Evolutionary conservation across 805 yeast genomes (phyloP), one percentile per base, ranked within the genome.

Genomic region (Cyberlindnera americana): DNA sequence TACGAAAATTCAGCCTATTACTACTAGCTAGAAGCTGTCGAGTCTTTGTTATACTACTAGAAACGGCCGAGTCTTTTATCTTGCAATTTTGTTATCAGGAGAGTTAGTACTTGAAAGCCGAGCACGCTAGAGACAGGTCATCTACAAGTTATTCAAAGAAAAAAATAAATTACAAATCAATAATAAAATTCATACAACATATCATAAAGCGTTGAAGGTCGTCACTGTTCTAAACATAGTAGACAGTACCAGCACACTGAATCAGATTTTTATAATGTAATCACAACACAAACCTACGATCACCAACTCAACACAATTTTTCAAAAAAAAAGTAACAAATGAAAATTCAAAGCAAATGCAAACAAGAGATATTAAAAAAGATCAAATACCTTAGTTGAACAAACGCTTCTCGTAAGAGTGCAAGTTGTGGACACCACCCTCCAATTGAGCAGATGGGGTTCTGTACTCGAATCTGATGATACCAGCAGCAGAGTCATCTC

Each of bases 391-490:
- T 38, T 44, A 52, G 47, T 47, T 88, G 77, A 89, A 95, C 64
- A 93, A 75, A 70, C 96, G 88, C 80, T 93, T 93, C 73, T 93
- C 99, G 65, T 86, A 93, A 44, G 97, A 90, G 76, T 88, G 88
- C 69, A 93, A 78, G 62, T 95, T 90, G 70, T 88, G 85, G 48
- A 93, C 91, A 68, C 98, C 98, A 75, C 99, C 99, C 73, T 93
- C 99, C 52, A 89, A 75, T 77, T 93, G 99, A 50, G 99, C 96
- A 60, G 96, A 86, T 36, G 98, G 95, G 54, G 98, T 90, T 80
- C 99, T 88, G 69, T 83, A 81, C 73, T 93, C 99, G 62, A 93
- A 93, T 72, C 99, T 82, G 48, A 89, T 82, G 23, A 67, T 70
- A 53, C 95, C 95, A 41, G 56, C 49, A 56, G 70, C 72, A 46